Evolutionary conservation across 352 stramenopile genomes (phyloP).

Genomic region (Phytopythium litorale): DNA sequence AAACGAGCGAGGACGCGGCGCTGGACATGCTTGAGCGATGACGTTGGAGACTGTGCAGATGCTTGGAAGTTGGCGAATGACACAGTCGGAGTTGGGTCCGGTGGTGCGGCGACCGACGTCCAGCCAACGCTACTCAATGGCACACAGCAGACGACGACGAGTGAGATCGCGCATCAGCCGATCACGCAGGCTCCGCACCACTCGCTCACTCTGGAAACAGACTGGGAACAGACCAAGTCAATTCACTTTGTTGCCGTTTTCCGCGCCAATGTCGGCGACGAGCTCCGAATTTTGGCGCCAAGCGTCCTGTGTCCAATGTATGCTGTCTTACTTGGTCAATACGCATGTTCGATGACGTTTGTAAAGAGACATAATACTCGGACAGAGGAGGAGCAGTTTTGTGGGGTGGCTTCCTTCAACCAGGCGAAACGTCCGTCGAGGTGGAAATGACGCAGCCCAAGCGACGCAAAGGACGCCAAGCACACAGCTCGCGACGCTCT

Average conservation of each 20-base stretch:
- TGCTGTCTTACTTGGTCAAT: neutral
- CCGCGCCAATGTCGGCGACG: neutral
- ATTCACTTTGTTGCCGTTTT: slow-evolving; percentile 2
- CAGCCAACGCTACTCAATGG: neutral
- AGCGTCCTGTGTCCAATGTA: neutral
- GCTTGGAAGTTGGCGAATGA: neutral
- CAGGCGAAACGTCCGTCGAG: neutral
- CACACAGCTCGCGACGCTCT: neutral
- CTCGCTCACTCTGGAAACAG: neutral
- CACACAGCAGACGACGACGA: neutral
- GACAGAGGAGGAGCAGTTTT: neutral
- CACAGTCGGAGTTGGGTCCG: neutral
- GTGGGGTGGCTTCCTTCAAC: neutral
- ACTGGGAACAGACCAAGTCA: neutral
- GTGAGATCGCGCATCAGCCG: neutral
- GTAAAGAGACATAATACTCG: neutral
- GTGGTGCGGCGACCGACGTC: neutral
- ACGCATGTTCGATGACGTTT: neutral
- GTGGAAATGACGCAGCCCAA: neutral
- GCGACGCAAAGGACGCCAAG: neutral
- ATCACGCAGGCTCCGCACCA: neutral
- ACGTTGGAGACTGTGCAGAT: neutral
- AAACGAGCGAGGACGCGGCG: slow-evolving; percentile 36
- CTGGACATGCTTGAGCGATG: neutral
- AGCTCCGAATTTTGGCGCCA: neutral